Conservation (phyloP, 208 protist genomes). For the Angomonas ambiguus region DNA sequence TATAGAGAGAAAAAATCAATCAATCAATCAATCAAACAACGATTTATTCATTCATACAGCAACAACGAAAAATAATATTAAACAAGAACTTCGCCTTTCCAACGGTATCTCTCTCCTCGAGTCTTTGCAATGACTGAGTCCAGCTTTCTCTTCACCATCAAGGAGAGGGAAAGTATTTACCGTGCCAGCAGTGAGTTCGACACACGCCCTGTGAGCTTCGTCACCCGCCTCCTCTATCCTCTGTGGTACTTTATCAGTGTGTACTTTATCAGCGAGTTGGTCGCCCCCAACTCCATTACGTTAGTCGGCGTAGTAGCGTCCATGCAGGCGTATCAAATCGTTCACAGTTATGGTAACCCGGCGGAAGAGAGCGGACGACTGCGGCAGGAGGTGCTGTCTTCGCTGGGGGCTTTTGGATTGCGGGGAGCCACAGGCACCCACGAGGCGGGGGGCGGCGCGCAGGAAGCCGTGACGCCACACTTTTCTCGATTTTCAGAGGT, state of each 20-base stretch:
- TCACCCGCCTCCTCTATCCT: slow-evolving; percentile 62
- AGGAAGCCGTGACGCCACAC: slow-evolving; percentile 7
- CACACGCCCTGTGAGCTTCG: slow-evolving; percentile 67
- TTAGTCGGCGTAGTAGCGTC: slow-evolving; percentile 68
- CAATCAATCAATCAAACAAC: not conserved
- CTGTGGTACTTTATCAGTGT: slow-evolving; percentile 60
- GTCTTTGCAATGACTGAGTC: slow-evolving; percentile 41
- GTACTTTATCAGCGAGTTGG: slow-evolving; percentile 61
- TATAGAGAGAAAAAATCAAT: not conserved
- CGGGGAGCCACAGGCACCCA: slow-evolving; percentile 20
- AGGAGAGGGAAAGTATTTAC: slow-evolving; percentile 69
- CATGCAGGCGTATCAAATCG: slow-evolving; percentile 85
- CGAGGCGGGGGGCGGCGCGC: not conserved
- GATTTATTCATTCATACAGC: not conserved
- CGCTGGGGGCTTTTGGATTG: slow-evolving; percentile 33
- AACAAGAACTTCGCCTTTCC: slow-evolving; percentile 5
- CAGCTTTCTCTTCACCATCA: slow-evolving; percentile 74
- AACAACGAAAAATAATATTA: slow-evolving; percentile 6
- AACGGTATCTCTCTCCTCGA: not conserved
- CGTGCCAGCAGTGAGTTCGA: slow-evolving; percentile 60
- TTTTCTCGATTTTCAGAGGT: slow-evolving; percentile 51
- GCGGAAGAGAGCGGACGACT: slow-evolving; percentile 10
- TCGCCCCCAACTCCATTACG: slow-evolving; percentile 90
- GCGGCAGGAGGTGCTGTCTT: slow-evolving; percentile 14
- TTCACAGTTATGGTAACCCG: slow-evolving; percentile 58